Percentiles rank a stretch among this genome's conserved stretches.
Evolutionary conservation across 306 rosid genomes (phyloP).

Genomic region (Inga oerstediana): DNA sequence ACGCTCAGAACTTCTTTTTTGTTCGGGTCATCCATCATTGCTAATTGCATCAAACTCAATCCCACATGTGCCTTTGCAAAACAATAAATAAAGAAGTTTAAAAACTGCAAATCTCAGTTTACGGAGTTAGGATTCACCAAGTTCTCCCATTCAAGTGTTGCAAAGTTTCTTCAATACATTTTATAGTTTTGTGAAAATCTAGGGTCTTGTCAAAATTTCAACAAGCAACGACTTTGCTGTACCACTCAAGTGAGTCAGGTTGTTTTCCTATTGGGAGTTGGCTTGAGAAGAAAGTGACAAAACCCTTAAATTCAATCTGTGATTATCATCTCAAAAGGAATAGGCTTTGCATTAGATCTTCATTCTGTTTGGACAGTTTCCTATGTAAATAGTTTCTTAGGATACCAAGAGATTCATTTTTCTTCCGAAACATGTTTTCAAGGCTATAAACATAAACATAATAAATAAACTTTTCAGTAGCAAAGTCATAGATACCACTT

Average conservation of each 20-base stretch:
- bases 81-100: not conserved
- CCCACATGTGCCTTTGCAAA: not conserved
- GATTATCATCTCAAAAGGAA: constrained; percentile 29
- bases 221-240: not conserved
- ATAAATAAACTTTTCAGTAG: not conserved
- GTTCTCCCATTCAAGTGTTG: not conserved
- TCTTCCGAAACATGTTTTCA: not conserved
- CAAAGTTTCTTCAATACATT: not conserved
- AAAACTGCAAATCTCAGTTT: not conserved
- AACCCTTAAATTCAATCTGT: not conserved
- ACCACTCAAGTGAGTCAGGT: too few relatives aligned
- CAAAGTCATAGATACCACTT: not conserved
- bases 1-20: not conserved
- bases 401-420: not conserved
- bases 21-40: not conserved
- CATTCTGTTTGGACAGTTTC: not conserved
- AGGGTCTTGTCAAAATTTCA: not conserved
- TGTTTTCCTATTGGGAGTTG: too few relatives aligned
- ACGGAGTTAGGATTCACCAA: not conserved
- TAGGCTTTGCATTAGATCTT: not conserved
- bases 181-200: not conserved
- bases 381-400: not conserved
- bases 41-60: constrained; percentile 27
- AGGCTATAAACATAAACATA: not conserved
- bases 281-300: too few relatives aligned